A percentile compares a stretch with the other conserved stretches of the same genome.
phyloP scores from a whole-genome alignment of 345 rosid genomes.

The Tarenaya hassleriana region DNA sequence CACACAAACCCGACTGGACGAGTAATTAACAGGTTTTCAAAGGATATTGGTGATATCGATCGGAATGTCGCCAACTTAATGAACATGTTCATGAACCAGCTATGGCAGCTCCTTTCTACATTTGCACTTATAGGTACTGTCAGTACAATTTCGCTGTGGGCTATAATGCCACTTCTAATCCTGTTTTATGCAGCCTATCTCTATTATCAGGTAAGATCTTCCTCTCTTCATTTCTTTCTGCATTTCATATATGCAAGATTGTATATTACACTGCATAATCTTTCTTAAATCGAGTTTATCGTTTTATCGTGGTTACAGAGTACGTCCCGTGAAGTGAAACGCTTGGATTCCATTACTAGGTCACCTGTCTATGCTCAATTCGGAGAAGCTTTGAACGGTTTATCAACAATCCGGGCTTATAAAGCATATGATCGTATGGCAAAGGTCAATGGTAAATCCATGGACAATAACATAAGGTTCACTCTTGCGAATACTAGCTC shows the following conservation, averaged over 20 bases:
- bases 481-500: conserved; percentile 73
- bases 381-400: conserved; percentile 92
- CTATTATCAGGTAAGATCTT: conserved; percentile 73
- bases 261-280: conserved; percentile 1
- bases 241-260: background rate
- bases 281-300: background rate
- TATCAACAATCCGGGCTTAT: conserved; percentile 82
- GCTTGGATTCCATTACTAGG: conserved; percentile 80
- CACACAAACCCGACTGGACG: conserved; percentile 92
- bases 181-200: conserved; percentile 82
- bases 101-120: conserved; percentile 87
- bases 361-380: conserved; percentile 91
- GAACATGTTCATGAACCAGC: conserved; percentile 66
- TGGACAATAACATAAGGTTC: conserved; percentile 93
- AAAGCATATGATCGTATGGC: conserved; percentile 87
- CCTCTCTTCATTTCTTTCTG: background rate
- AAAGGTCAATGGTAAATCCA: conserved; percentile 59
- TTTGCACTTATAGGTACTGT: conserved; percentile 80
- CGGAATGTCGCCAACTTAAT: conserved; percentile 60
- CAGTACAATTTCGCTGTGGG: conserved; percentile 91
- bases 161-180: conserved; percentile 83
- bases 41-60: conserved; percentile 89
- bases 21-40: conserved; percentile 86
- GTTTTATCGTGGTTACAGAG: conserved; percentile 42
- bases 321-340: conserved; percentile 90